Evolutionary conservation across 257 asterid genomes (phyloP), one percentile per base, ranked within the genome.

Genomic region (Solanum stenotomum): DNA sequence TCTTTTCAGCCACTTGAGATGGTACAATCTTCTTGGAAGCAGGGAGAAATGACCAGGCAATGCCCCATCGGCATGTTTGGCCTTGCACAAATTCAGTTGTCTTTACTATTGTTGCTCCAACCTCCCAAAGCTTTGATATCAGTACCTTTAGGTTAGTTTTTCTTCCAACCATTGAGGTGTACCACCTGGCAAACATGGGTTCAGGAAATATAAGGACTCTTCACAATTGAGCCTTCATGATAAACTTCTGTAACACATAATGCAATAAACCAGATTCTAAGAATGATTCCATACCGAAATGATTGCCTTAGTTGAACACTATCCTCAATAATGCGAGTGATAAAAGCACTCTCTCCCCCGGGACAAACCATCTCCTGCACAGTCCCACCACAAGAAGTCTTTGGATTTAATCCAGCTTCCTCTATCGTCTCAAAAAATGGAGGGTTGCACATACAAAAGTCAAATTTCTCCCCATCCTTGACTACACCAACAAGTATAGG

Each of bases 331-430:
- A 97, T 94, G 82, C 93, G 96, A 87, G 93, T 63, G 68, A 97
- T 93, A 89, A 97, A 97, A 85, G 95, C 95, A 78, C 87, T 90
- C 88, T 96, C 99, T 6, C 98, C 98, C 42, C 99, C 99, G 40
- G 92, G 91, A 91, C 98, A 97, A 52, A 94, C 98, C 99, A 97
- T 97, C 93, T 97, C 99, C 84, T 90, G 91, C 3, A 92, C 79
- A 88, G 98, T 97, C 89, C 99, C 98, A 90, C 98, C 99, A 93
- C 98, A 97, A 90, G 98, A 91, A 84, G 99, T 97, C 91, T 95
- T 97, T 3, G 98, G 98, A 89, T 96, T 97, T 88, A 93, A 88
- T 87, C 99, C 99, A 34, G 98, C 96, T 91, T 93, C 98, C 67
- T 96, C 95, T 93, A 97, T 96, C 4, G 96, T 90, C 93, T 95